Conservation (phyloP, 2,329 filamentous ascomycete genomes). For the Lanzia echinophila region DNA sequence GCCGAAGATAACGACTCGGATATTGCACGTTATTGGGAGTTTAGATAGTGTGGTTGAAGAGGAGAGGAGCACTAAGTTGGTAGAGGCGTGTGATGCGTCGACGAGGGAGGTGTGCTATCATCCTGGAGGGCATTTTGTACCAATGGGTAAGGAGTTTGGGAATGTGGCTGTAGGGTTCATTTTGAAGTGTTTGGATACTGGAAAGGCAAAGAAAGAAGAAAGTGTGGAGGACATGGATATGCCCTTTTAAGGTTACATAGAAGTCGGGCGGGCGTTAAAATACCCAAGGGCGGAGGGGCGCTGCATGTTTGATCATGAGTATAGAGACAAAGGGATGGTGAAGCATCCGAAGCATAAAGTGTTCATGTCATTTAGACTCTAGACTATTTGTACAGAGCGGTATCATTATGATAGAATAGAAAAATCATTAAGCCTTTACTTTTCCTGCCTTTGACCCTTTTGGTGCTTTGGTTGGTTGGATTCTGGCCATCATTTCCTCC, state of each 20-base stretch:
- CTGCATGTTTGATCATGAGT: neutral
- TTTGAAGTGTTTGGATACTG: slow-evolving; percentile 34
- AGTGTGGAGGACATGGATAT: slow-evolving; percentile 62
- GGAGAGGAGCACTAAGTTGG: slow-evolving; percentile 56
- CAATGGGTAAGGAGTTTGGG: slow-evolving; percentile 73
- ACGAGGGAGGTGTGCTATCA: slow-evolving; percentile 51
- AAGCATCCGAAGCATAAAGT: slow-evolving; percentile 12
- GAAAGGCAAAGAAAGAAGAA: slow-evolving; percentile 49
- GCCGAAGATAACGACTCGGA: slow-evolving; percentile 67
- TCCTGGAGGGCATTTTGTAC: slow-evolving; percentile 87
- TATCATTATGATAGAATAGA: slow-evolving; percentile 10
- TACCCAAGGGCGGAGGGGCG: neutral
- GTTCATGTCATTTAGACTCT: slow-evolving; percentile 27
- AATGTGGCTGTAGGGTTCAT: slow-evolving; percentile 71
- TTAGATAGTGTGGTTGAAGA: slow-evolving; percentile 88
- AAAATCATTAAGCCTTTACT: slow-evolving; percentile 20
- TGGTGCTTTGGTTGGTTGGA: slow-evolving; percentile 54
- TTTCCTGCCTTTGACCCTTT: slow-evolving; percentile 33
- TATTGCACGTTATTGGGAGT: slow-evolving; percentile 74
- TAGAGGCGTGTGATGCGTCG: slow-evolving; percentile 44
- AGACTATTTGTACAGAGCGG: slow-evolving; percentile 30
- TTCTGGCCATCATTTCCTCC: slow-evolving; percentile 99
- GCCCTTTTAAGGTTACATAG: slow-evolving; percentile 42
- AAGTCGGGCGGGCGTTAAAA: too few species aligned
- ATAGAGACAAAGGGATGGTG: slow-evolving; percentile 10